A percentile compares a stretch with the other conserved stretches of the same genome.
Conservation (phyloP, 306 rosid genomes). For the Quercus aquifolioides region DNA sequence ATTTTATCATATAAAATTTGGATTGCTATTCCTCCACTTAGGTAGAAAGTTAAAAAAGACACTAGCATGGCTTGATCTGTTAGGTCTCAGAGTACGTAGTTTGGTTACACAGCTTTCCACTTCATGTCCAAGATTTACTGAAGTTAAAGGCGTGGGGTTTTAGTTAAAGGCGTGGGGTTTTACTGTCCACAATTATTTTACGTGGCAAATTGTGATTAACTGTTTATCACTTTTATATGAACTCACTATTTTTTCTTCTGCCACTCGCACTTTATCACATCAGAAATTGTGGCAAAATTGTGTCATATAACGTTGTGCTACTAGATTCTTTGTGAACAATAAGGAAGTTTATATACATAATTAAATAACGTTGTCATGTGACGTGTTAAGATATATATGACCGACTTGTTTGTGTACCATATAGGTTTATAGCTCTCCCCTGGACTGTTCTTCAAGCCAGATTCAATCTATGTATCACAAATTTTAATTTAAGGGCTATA, state of each 20-base stretch:
- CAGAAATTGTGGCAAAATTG: no score
- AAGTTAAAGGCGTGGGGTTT: background rate
- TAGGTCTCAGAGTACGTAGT: background rate
- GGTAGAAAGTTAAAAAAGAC: background rate
- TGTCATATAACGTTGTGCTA: no score
- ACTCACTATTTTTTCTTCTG: no score
- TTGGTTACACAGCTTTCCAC: slow-evolving; percentile 6
- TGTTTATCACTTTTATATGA: no score
- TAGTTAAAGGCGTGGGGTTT: background rate
- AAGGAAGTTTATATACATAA: background rate
- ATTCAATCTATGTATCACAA: background rate
- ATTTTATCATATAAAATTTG: slow-evolving; percentile 1
- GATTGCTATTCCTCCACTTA: slow-evolving; percentile 10
- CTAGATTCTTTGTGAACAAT: background rate
- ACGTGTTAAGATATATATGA: background rate
- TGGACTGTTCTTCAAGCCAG: background rate
- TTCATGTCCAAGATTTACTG: background rate
- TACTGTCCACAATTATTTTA: background rate
- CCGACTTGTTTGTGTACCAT: background rate
- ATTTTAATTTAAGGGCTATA: slow-evolving; percentile 1
- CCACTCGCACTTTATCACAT: no score
- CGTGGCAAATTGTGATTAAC: accelerated
- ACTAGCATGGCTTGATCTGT: background rate
- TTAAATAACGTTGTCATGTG: no score
- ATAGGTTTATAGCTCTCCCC: background rate